phyloP scores from a whole-genome alignment of 441 rosid species.

The Euphorbia celastroides region DNA sequence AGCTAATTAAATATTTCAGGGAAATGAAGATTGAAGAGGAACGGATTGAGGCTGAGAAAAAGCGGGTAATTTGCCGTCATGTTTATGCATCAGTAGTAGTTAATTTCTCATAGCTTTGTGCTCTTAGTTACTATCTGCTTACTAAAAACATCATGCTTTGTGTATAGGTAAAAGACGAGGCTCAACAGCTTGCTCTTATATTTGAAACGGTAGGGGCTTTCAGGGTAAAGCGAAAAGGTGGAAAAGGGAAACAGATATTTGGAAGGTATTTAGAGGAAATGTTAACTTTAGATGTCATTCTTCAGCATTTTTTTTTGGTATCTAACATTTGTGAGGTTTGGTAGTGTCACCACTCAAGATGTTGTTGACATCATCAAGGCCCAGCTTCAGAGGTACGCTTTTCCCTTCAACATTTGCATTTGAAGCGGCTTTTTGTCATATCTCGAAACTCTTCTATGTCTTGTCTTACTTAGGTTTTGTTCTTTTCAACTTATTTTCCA shows the following conservation, averaged over 20 bases:
- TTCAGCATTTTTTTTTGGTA: not conserved
- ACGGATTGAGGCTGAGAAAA: slow-evolving; percentile 84
- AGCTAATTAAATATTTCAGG: slow-evolving; percentile 27
- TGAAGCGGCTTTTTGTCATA: too few species aligned
- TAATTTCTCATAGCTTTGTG: not conserved
- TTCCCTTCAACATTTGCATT: not conserved
- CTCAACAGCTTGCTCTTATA: slow-evolving; percentile 63
- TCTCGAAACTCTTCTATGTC: too few species aligned
- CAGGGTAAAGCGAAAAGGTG: slow-evolving; percentile 91
- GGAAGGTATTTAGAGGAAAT: slow-evolving; percentile 56
- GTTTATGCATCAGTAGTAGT: slow-evolving; percentile 8
- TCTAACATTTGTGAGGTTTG: slow-evolving; percentile 20
- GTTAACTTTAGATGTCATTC: not conserved
- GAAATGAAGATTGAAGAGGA: slow-evolving; percentile 80
- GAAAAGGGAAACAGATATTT: slow-evolving; percentile 77
- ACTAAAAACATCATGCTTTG: slow-evolving; percentile 1
- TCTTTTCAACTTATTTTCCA: slow-evolving; percentile 7
- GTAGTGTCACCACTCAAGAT: slow-evolving; percentile 92
- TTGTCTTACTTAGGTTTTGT: too few species aligned
- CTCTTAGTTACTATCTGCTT: not conserved
- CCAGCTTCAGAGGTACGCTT: slow-evolving; percentile 71
- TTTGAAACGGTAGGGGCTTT: slow-evolving; percentile 88
- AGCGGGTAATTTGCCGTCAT: slow-evolving; percentile 48
- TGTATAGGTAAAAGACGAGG: slow-evolving; percentile 88
- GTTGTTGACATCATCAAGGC: slow-evolving; percentile 86